Evolutionary conservation across 129 eudicot genomes (phyloP).

Genomic region (Centaurea solstitialis): DNA sequence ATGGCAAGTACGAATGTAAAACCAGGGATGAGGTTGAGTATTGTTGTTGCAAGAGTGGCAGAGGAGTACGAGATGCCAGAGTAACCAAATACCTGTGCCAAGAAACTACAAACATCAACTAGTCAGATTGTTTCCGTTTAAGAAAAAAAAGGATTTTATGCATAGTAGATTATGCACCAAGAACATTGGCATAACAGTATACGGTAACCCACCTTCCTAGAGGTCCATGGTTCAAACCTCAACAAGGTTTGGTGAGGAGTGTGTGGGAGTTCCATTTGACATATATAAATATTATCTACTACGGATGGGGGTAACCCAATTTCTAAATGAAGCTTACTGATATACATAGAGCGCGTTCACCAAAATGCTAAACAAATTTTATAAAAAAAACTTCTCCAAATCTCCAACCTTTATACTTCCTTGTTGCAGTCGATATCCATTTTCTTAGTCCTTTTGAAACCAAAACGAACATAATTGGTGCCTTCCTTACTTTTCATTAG

Average conservation of each 20-base stretch:
- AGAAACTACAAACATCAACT: constrained; percentile 39
- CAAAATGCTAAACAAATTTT: not conserved
- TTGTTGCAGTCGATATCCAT: not conserved
- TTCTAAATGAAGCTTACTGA: not conserved
- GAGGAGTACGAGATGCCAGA: constrained; percentile 69
- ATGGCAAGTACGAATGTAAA: constrained; percentile 76
- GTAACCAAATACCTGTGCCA: constrained; percentile 78
- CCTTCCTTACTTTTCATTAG: too few species aligned
- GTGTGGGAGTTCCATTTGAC: not conserved
- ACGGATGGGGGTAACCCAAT: not conserved
- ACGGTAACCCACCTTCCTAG: not conserved
- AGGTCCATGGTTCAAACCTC: too few species aligned
- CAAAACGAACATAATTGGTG: not conserved
- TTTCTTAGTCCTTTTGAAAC: not conserved
- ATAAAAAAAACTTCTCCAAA: not conserved
- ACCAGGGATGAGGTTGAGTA: constrained; percentile 89
- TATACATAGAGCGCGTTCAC: not conserved
- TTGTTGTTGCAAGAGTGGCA: constrained; percentile 67
- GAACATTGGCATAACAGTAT: not conserved
- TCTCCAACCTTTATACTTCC: not conserved
- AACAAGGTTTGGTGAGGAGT: too few species aligned
- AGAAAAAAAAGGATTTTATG: too few species aligned
- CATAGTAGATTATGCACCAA: constrained; percentile 1
- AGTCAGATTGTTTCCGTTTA: not conserved
- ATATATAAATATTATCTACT: too few species aligned